phyloP scores from a whole-genome alignment of 176 grass and related monocot species.

The Oryza glaberrima region DNA sequence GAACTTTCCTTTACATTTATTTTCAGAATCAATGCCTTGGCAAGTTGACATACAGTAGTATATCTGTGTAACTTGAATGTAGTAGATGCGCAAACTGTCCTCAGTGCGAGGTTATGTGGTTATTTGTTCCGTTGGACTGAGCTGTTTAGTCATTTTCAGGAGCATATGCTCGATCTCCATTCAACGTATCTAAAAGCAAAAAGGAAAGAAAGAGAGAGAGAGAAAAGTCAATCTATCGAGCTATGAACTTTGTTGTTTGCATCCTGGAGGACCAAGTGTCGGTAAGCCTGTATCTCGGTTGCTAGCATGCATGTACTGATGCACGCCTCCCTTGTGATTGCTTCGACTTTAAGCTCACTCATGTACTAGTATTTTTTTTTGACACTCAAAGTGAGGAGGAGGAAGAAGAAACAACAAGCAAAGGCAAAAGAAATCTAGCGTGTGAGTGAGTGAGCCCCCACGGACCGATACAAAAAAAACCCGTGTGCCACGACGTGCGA shows the following conservation, averaged over 20 bases:
- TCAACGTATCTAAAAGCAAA: not conserved
- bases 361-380: not conserved
- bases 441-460: not conserved
- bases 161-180: not conserved
- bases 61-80: not conserved
- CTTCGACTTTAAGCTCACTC: constrained; percentile 28
- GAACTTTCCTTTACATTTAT: not conserved
- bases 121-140: not conserved
- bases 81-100: not conserved
- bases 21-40: not conserved
- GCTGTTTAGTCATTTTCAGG: not conserved
- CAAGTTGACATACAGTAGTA: not conserved
- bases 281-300: not conserved
- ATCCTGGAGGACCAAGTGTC: constrained; percentile 14
- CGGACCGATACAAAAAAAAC: not conserved
- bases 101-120: not conserved
- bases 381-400: not conserved
- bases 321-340: not conserved
- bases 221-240: not conserved
- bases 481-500: not conserved
- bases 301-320: not conserved
- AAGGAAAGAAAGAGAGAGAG: not conserved
- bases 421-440: not conserved
- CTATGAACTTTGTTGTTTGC: not conserved
- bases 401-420: not conserved